These are phyloP conservation scores for Plenodomus biglobosus DNA, from an alignment of 2,329 filamentous ascomycete genomes.

Conservation along the genomic window DNA sequence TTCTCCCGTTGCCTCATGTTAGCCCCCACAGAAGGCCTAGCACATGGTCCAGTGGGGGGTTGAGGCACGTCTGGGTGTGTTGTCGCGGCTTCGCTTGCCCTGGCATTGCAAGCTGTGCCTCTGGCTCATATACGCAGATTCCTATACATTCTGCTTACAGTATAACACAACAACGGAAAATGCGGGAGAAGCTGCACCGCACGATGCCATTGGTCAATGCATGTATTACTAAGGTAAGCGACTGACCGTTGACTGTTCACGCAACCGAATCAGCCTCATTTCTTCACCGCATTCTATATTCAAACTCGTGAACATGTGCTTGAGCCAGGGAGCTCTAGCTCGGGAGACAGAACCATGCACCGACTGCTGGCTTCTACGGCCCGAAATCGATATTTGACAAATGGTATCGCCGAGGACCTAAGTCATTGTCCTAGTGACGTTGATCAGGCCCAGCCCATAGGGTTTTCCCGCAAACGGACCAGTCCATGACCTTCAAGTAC, in stretches of 20 bases:
- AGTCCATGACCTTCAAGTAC: slow-evolving; percentile 2
- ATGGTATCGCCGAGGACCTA: slow-evolving; percentile 8
- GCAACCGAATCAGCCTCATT: slow-evolving; percentile 7
- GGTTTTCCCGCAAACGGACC: slow-evolving; percentile 5
- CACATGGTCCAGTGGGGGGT: not conserved
- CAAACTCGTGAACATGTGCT: not conserved
- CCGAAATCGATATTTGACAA: slow-evolving; percentile 1
- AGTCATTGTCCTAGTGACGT: slow-evolving; percentile 8
- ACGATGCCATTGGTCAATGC: slow-evolving; percentile 6
- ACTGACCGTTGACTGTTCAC: slow-evolving; percentile 11
- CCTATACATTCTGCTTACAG: not conserved
- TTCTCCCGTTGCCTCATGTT: not conserved
- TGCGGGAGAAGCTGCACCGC: not conserved
- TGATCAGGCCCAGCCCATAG: slow-evolving; percentile 8
- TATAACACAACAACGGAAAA: not conserved
- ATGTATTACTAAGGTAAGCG: slow-evolving; percentile 10
- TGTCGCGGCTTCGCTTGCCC: slow-evolving; percentile 2
- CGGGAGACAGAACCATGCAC: not conserved
- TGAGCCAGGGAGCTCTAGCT: not conserved
- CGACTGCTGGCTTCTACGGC: slow-evolving; percentile 1
- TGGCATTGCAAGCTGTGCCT: slow-evolving; percentile 5
- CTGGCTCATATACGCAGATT: not conserved
- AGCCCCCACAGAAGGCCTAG: not conserved
- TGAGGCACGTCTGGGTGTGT: not conserved
- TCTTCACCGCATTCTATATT: slow-evolving; percentile 5